These are phyloP conservation scores for Arthrobotrys musiformis DNA, from an alignment of 2,329 filamentous ascomycete species.

Conservation along the genomic window DNA sequence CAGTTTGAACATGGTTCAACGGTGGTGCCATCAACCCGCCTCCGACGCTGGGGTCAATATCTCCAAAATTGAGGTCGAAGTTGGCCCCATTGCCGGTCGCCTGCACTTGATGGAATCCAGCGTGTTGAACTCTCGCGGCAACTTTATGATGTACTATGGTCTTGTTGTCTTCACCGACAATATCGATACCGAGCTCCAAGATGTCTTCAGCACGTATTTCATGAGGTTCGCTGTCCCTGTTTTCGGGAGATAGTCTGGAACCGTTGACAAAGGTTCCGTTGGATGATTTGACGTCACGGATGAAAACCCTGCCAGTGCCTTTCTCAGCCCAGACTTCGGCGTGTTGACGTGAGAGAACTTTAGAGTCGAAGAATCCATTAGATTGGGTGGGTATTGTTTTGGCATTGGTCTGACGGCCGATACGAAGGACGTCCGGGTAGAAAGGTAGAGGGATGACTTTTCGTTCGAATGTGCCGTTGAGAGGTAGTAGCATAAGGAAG, in stretches of 20 bases:
- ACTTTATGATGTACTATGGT: slow-evolving; percentile 99
- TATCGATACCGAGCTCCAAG: slow-evolving; percentile 95
- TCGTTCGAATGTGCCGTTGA: slow-evolving; percentile 96
- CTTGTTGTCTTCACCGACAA: slow-evolving; percentile 98
- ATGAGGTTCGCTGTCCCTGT: slow-evolving; percentile 94
- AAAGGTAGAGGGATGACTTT: slow-evolving; percentile 96
- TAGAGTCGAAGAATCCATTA: slow-evolving; percentile 98
- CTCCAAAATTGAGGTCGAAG: slow-evolving; percentile 89
- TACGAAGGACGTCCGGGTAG: slow-evolving; percentile 90
- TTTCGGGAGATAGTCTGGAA: slow-evolving; percentile 87
- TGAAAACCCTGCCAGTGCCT: slow-evolving; percentile 83
- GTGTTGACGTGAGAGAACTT: slow-evolving; percentile 94
- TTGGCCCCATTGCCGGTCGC: slow-evolving; percentile 74
- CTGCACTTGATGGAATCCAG: slow-evolving; percentile 73
- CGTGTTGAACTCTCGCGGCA: slow-evolving; percentile 94
- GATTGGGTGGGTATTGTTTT: slow-evolving; percentile 90
- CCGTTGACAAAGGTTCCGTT: slow-evolving; percentile 99
- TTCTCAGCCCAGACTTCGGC: slow-evolving; percentile 93
- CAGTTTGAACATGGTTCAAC: slow-evolving; percentile 72
- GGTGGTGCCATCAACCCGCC: slow-evolving; percentile 66
- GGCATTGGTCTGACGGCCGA: slow-evolving; percentile 95
- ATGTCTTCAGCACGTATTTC: slow-evolving; percentile 92
- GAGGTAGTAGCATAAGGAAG: slow-evolving; percentile 84
- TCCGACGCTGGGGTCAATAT: slow-evolving; percentile 81
- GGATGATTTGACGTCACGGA: slow-evolving; percentile 96